Conservation (phyloP, 1,284 basidiomycete species). For the Bjerkandera adusta region DNA sequence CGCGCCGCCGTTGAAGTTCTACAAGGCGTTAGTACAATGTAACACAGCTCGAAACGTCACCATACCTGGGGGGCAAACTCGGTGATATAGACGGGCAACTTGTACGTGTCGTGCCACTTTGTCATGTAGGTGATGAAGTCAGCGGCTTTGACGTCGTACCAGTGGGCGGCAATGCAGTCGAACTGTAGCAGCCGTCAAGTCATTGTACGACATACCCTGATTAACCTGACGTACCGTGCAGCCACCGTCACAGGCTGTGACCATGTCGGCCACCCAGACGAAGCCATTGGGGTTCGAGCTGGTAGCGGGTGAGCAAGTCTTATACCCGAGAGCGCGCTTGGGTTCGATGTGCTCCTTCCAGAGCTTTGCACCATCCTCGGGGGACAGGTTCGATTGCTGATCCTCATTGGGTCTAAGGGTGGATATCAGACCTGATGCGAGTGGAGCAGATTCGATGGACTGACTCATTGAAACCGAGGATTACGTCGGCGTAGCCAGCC, state of each 20-base stretch:
- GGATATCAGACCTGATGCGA: constrained; percentile 6
- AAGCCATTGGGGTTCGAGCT: constrained; percentile 61
- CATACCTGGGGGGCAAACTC: constrained; percentile 67
- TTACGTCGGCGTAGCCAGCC: constrained; percentile 47
- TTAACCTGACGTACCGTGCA: constrained; percentile 48
- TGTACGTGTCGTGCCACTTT: constrained; percentile 48
- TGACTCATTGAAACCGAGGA: constrained; percentile 73
- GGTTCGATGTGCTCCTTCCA: constrained; percentile 68
- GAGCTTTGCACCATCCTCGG: constrained; percentile 45
- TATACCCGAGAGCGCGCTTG: constrained; percentile 53
- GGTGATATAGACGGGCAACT: constrained; percentile 55
- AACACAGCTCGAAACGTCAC: constrained; percentile 9
- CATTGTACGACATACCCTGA: constrained; percentile 19
- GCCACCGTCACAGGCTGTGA: constrained; percentile 49
- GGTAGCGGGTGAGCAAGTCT: constrained; percentile 62
- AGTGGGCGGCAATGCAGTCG: constrained; percentile 51
- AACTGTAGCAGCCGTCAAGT: constrained; percentile 37
- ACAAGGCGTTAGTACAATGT: constrained; percentile 8
- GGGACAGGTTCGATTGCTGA: constrained; percentile 61
- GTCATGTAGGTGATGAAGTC: constrained; percentile 52
- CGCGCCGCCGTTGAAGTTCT: constrained; percentile 63
- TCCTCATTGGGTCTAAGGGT: constrained; percentile 64
- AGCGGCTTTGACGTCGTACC: constrained; percentile 53
- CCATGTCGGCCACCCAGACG: constrained; percentile 62
- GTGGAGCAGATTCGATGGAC: too few species aligned